A percentile compares a stretch with the other conserved stretches of the same genome.
phyloP scores from a whole-genome alignment of 2,329 filamentous ascomycete genomes.

The Xylariaceae sp. region DNA sequence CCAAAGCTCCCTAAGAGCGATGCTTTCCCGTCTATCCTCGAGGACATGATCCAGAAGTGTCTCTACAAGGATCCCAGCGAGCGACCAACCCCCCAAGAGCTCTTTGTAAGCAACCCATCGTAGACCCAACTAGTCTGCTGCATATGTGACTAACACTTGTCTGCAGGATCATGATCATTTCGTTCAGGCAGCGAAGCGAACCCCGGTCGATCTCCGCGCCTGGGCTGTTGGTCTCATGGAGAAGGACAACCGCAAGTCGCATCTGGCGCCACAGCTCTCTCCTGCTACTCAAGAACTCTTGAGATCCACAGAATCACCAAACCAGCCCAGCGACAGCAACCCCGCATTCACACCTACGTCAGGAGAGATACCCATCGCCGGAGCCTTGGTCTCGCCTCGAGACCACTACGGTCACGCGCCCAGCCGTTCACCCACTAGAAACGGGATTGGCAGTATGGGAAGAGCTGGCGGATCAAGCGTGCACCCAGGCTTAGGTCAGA shows the following conservation, averaged over 20 bases:
- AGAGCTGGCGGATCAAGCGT: constrained; percentile 40
- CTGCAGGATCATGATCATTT: constrained; percentile 84
- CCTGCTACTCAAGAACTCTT: constrained; percentile 75
- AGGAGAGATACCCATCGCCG: constrained; percentile 66
- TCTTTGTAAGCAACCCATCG: constrained; percentile 64
- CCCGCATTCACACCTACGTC: constrained; percentile 62
- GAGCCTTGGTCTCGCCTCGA: constrained; percentile 52
- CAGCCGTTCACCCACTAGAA: constrained; percentile 50
- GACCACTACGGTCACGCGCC: constrained; percentile 42
- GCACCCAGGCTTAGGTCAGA: constrained; percentile 52
- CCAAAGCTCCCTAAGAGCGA: constrained; percentile 94
- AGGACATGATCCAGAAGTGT: constrained; percentile 97
- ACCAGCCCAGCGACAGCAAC: constrained; percentile 42
- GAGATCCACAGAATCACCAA: constrained; percentile 59
- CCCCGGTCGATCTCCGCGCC: constrained; percentile 85
- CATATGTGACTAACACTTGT: constrained; percentile 24
- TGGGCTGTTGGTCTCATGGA: constrained; percentile 96
- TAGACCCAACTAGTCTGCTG: background rate
- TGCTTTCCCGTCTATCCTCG: constrained; percentile 89
- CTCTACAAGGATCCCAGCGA: constrained; percentile 84
- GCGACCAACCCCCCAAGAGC: constrained; percentile 85
- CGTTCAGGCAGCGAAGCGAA: constrained; percentile 92
- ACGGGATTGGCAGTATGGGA: constrained; percentile 44
- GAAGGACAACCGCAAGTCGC: constrained; percentile 90
- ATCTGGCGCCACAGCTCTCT: constrained; percentile 75